Base-by-base conservation (phyloP, 192 early-diverging fungal species). In the Podila epicladia region DNA sequence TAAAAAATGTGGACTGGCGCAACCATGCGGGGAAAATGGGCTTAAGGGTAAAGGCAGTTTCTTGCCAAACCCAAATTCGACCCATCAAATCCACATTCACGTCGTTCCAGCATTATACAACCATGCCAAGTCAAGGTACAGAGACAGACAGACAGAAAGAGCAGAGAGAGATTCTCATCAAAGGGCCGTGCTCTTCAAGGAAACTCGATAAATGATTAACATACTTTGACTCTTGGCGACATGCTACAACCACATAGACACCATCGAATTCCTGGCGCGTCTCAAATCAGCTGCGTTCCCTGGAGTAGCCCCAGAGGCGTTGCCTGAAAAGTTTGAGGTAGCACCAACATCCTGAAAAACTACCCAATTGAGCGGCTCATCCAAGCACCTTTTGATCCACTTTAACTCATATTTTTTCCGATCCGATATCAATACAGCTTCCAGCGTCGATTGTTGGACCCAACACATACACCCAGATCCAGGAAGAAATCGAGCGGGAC, bases 401-500 rank as follows among this genome's bases (percentile, higher is more conserved):
- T 17, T 41, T 45, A 45, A 45, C 28, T 32, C 41, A 19, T 2
- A 45, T 62, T 37, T 57, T 37, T 57, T 37, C 32, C 49, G 41
- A 29, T 19, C 22, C 13, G 49, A 19, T 63, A 38, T n/a, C 37
- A 17, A 6, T 13, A 53, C 68, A 80, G 77, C 62, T 80, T 1
- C 77, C 77, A 37, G 33, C 26, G 19, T 73, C 77, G 9, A 69
- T 80, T 33, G 62, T 67, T 2, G 77, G 67, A 58, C 84, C 75
- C 13, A 37, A 72, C 57, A 79, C 84, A 20, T 78, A 59, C 33
- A 80, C 82, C 24, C 69, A 84, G 8, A 84, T 90, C n/a, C 78
- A 80, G 41, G 65, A 57, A 66, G 85, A 90, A 19, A 70, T 90
- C 57, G 89, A 90, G 61, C 70, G 77, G 4, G 85, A 82, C n/a